A percentile compares a stretch with the other conserved stretches of the same genome.
Conservation (phyloP, 495 filamentous ascomycete species). For the Cryomyces antarcticus region DNA sequence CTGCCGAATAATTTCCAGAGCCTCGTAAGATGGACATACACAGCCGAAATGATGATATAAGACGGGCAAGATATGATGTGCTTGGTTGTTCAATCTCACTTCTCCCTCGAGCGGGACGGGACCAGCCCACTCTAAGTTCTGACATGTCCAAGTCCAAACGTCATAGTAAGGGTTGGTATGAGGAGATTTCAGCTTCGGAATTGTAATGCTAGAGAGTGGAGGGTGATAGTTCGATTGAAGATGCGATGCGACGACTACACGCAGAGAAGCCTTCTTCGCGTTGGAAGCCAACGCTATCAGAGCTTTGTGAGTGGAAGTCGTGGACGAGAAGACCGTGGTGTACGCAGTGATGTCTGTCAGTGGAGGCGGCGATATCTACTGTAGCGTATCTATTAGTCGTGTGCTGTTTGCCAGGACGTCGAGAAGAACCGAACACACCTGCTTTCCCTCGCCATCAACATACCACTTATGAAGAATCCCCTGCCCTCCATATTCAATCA, state of each 20-base stretch:
- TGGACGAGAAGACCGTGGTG: slow-evolving; percentile 33
- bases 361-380: slow-evolving; percentile 24
- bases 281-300: slow-evolving; percentile 33
- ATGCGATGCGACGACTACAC: slow-evolving; percentile 26
- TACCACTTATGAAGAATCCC: slow-evolving; percentile 27
- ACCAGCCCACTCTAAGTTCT: slow-evolving; percentile 30
- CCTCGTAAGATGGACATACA: slow-evolving; percentile 34
- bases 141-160: slow-evolving; percentile 30
- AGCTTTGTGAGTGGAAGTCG: slow-evolving; percentile 27
- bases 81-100: slow-evolving; percentile 11
- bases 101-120: slow-evolving; percentile 20
- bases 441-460: slow-evolving; percentile 14
- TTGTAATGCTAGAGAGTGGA: slow-evolving; percentile 7
- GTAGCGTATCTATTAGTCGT: slow-evolving; percentile 1
- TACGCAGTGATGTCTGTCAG: slow-evolving; percentile 32
- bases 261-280: slow-evolving; percentile 35
- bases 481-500: slow-evolving; percentile 23
- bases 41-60: slow-evolving; percentile 51
- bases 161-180: slow-evolving; percentile 33
- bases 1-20: slow-evolving; percentile 27
- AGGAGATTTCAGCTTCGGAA: slow-evolving; percentile 17
- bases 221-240: slow-evolving; percentile 20
- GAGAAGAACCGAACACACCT: slow-evolving; percentile 8
- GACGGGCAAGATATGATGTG: slow-evolving; percentile 38
- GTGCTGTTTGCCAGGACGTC: slow-evolving; percentile 6